Base-by-base conservation (phyloP, 768 basidiomycete species). In the Punctularia strigosozonata region DNA sequence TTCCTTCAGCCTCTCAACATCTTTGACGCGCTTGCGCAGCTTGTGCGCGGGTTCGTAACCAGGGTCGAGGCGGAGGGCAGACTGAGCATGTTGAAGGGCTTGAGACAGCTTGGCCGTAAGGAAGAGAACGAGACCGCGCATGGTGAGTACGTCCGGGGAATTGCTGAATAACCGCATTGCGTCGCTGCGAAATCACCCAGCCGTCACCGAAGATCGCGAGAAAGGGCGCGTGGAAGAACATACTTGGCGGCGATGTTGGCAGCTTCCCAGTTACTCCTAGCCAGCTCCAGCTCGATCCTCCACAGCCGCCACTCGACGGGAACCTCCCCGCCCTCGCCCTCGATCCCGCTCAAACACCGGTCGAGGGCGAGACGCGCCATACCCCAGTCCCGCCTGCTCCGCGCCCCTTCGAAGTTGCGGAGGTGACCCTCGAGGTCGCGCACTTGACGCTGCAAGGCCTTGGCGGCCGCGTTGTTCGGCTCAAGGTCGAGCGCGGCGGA, bases 71-170 rank as follows among this genome's bases (percentile, higher is more conserved):
- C 81, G 71, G 5, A 92, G 68, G 0, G 87, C 85, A 8, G 73
- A 75, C 38, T 69, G 65, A 25, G 68, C 68, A 48, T 91, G 86
- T 43, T 80, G 75, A 23, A 81, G 60, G 2, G 86, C 76, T 47
- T 80, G 75, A 2, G 83, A 66, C 6, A 86, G 64, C 43, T 77
- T 80, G 3, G 77, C 79, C 4, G 65, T 65, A 23, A 87, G 63
- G 65, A 89, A 89, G 6, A 89, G 66, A 2, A 90, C 73, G 13
- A 86, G 65, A 1, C 85, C 89, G 25, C 89, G 75, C n/a, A 80
- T 57, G 13, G 80, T 68, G 21, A 91, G 70, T 10, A 77, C 75
- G 42, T 92, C 89, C 0, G 87, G 82, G 0, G 87, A 85, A 46
- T 77, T 80, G 7, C 75, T 62, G 38, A 77, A 73, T 28, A 76